phyloP scores from a whole-genome alignment of 1,139 yeast species.

The Scheffersomyces cryptocercus region DNA sequence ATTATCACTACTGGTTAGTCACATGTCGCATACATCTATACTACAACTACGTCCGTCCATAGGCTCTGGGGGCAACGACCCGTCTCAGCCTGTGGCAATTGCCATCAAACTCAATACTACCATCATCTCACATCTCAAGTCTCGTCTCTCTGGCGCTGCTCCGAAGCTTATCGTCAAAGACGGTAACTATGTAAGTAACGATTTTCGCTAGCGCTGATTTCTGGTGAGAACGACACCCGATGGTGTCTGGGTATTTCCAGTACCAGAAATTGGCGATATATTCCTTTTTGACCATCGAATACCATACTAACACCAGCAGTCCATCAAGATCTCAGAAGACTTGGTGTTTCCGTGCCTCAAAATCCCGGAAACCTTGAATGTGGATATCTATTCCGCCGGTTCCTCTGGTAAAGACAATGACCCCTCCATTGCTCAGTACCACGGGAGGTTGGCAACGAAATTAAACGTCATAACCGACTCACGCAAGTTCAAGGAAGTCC shows the following conservation, averaged over 20 bases:
- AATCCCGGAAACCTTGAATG: conserved; percentile 38
- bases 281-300: neutral
- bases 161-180: conserved; percentile 40
- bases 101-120: conserved; percentile 30
- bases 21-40: conserved; percentile 1
- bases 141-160: conserved; percentile 14
- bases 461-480: conserved; percentile 35
- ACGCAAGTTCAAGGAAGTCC: conserved; percentile 26
- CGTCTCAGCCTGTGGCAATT: conserved; percentile 19
- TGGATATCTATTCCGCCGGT: conserved; percentile 31
- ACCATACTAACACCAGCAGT: conserved; percentile 15
- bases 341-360: conserved; percentile 34
- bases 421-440: conserved; percentile 12
- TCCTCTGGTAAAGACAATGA: conserved; percentile 5
- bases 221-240: neutral
- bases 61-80: neutral
- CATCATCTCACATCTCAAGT: conserved; percentile 21
- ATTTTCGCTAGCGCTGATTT: neutral
- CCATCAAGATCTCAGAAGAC: conserved; percentile 30
- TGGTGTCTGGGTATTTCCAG: neutral
- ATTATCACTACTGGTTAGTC: neutral
- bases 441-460: conserved; percentile 35
- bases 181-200: conserved; percentile 33
- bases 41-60: neutral
- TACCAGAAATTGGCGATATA: neutral